Base-by-base conservation (phyloP, 768 basidiomycete species). In the Tricholomella constricta region DNA sequence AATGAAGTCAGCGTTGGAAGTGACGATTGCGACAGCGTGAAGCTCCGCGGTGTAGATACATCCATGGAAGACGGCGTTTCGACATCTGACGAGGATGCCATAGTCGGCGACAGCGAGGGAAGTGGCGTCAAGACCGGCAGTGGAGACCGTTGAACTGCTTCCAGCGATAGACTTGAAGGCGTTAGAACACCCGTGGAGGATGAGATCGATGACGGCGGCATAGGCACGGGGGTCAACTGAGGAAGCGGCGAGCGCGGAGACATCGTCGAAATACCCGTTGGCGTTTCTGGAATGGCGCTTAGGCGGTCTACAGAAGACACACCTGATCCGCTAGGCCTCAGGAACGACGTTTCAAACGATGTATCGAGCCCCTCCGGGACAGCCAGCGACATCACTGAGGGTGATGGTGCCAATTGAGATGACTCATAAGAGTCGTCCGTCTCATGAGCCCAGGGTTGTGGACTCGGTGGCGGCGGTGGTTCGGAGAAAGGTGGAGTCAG, bases 371-470 rank as follows among this genome's bases (percentile, higher is more conserved):
- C 79, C 38, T 92, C 89, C 1, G 79, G 82, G 38, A 90, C 65
- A 22, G 73, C 76, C 19, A 80, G 51, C 3, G 79, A 80, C 20
- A 67, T 67, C 3, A 81, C 72, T 19, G 86, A 85, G 15, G 86
- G 88, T 2, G 91, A 90, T 1, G 89, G 84, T 5, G 72, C 74
- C 20, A 93, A 72, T n/a, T 88, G 71, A 1, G 88, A 88, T 0
- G 91, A 91, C 19, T 91, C 89, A 56, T 87, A 92, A 0, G 90
- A 86, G 9, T 75, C 63, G 48, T 89, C 83, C 0, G 84, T 86
- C 60, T 84, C 84, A 2, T 77, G 65, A 2, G 79, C 83, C 86
- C 88, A 91, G 62, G 45, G 56, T 19, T 65, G 70, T 55, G 62
- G 76, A 55, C 71, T 78, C 17, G 65, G 70, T 17, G 77, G 73